Evolutionary conservation across 2,329 filamentous ascomycete species (phyloP).

Genomic region (Trichoderma sp.): DNA sequence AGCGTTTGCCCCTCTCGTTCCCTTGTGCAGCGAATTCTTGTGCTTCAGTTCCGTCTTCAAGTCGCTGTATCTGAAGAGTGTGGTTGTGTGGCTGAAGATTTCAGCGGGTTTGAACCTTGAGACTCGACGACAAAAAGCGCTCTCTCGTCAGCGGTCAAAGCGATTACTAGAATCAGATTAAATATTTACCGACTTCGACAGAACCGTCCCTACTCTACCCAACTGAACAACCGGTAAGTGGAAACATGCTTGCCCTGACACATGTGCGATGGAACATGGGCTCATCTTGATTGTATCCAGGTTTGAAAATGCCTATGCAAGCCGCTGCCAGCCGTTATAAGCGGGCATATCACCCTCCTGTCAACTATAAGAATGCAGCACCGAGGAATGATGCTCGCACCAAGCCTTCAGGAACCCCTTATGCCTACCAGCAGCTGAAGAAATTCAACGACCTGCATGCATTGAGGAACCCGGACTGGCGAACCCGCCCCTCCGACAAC

Average conservation of each 20-base stretch:
- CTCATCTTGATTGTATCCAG: background rate
- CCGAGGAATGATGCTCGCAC: background rate
- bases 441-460: slow-evolving; percentile 35
- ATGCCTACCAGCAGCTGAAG: slow-evolving; percentile 20
- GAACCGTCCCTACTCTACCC: background rate
- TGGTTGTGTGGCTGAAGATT: background rate
- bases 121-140: background rate
- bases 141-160: background rate
- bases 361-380: background rate
- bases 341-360: background rate
- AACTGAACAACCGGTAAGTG: background rate
- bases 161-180: background rate
- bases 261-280: background rate
- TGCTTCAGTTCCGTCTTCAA: background rate
- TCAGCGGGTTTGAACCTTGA: background rate
- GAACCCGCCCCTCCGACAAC: slow-evolving; percentile 31
- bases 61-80: background rate
- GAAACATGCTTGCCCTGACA: background rate
- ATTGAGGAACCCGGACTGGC: slow-evolving; percentile 42
- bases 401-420: background rate
- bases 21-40: background rate
- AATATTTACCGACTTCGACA: background rate
- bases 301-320: background rate
- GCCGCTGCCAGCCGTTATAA: background rate
- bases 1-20: background rate